These are phyloP conservation scores for Trametes gibbosa DNA, from an alignment of 768 basidiomycete species.

Conservation along the genomic window DNA sequence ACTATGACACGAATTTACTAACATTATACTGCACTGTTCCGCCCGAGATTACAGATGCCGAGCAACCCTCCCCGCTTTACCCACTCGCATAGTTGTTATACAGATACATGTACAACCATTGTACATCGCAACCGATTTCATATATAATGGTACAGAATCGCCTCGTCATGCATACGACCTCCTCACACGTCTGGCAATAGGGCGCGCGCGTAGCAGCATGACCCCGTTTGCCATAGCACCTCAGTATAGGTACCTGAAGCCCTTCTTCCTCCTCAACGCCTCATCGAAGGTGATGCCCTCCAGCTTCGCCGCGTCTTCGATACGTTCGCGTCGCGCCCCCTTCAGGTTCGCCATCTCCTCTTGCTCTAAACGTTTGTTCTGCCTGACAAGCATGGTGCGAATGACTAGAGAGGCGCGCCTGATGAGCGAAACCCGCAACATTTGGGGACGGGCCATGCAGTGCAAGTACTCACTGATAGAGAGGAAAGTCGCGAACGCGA, in stretches of 20 bases:
- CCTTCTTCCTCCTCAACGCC: constrained; percentile 52
- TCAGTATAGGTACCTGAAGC: constrained; percentile 57
- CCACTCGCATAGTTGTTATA: no score
- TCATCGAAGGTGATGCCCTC: constrained; percentile 61
- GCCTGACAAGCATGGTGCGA: constrained; percentile 42
- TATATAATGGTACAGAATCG: no score
- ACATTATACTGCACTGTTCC: no score
- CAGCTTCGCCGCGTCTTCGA: constrained; percentile 56
- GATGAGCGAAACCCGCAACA: background rate
- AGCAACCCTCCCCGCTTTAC: no score
- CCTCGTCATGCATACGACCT: no score
- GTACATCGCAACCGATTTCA: no score
- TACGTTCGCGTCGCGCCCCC: constrained; percentile 45
- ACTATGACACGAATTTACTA: no score
- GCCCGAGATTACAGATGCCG: no score
- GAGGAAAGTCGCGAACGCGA: constrained; percentile 33
- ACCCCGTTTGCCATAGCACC: no score
- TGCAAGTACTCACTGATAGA: constrained; percentile 31
- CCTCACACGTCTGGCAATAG: no score
- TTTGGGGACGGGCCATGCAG: background rate
- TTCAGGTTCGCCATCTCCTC: constrained; percentile 45
- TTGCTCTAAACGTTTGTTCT: constrained; percentile 50
- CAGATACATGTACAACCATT: no score
- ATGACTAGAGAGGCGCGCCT: constrained; percentile 33
- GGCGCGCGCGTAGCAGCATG: no score